Evolutionary conservation across 495 filamentous ascomycete species (phyloP), one percentile per base, ranked within the genome.

Genomic region (Copromyces sp.): DNA sequence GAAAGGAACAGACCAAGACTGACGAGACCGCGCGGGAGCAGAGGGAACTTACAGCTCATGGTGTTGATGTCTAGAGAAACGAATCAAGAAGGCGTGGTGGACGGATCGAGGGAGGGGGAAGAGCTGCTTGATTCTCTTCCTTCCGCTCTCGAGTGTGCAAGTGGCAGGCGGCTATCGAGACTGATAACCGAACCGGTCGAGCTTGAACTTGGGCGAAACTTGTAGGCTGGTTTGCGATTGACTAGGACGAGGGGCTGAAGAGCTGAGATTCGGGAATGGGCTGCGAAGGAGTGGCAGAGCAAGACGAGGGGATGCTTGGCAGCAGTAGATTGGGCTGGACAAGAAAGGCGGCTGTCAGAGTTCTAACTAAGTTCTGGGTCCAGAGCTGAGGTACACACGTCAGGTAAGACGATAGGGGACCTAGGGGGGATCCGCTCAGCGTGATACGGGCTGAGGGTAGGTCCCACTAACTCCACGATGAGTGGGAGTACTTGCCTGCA

Each of bases 31-130:
- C 72, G 73, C 39, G 71, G 72, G 72, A 80, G 70, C 38, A 77
- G 74, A 72, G 73, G 68, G 39, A 74, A 80, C 80, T 79, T 81
- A 81, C 80, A 80, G 78, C 80, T 81, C 80, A 81, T 81, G 73
- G 69, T 79, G 53, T 42, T 73, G 74, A 78, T 78, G 75, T 74
- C 75, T 78, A 35, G 29, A 41, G 42, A 39, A 47, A 35, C 69
- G 47, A 75, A 65, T 17, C 68, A 72, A 72, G 68, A 70, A 53
- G 68, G 69, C 20, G 71, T 40, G 40, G 29, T n/a, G 37, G 68
- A 40, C 41, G 69, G 12, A 35, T 40, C 5, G 37, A 53, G 32
- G 39, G 38, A 71, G 68, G 71, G 39, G 20, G 69, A 24, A 59
- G 45, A 69, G 29, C 45, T 71, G 70, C 17, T 71, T 59, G 39